Evolutionary conservation across 176 grass and related monocot species (phyloP), one percentile per base, ranked within the genome.

Genomic region (Carex pumila): DNA sequence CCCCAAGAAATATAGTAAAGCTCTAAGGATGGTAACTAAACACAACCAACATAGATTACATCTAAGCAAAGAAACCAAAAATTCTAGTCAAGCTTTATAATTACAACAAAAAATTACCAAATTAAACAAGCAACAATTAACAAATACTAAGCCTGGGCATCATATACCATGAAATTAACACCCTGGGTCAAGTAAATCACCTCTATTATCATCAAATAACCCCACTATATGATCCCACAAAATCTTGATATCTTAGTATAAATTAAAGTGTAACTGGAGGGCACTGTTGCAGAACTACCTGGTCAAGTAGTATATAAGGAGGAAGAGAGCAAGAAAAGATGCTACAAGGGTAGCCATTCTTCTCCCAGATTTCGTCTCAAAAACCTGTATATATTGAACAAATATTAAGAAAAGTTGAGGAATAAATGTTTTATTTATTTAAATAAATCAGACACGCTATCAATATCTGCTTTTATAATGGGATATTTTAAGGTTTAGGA

Each of bases 271-370:
- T 32, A 56, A 5, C 45, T 49, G 17, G 39, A 64, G 8, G 31
- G 58, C 10, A 47, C n/a, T 22, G 21, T 49, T 64, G 57, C 58
- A 64, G 64, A 81, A 12, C 85, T 95, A 94, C 85, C 92, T 89
- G 52, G 93, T 99, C 91, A 99, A 76, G 89, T 92, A 95, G 80
- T 95, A 99, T 61, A 99, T 84, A 61, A 95, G 88, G 56, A 99
- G 87, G 64, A 99, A 99, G 30, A 99, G 89, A 1, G 71, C 89
- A 36, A 99, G 80, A 9, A 99, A 99, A 21, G 93, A 99, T 69
- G 85, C 93, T 6, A 99, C 88, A n/a, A 95, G 89, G 17, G 93
- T 92, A 70, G 85, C 93, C 88, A 95, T 99, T 89, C 93, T 93
- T 71, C 89, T 85, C 79, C 91, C 94, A 86, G 96, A 99, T 92